A percentile compares a stretch with the other conserved stretches of the same genome.
These are phyloP conservation scores for Triticum turgidum DNA, from an alignment of 176 grass and related monocot species.

Conservation along the genomic window DNA sequence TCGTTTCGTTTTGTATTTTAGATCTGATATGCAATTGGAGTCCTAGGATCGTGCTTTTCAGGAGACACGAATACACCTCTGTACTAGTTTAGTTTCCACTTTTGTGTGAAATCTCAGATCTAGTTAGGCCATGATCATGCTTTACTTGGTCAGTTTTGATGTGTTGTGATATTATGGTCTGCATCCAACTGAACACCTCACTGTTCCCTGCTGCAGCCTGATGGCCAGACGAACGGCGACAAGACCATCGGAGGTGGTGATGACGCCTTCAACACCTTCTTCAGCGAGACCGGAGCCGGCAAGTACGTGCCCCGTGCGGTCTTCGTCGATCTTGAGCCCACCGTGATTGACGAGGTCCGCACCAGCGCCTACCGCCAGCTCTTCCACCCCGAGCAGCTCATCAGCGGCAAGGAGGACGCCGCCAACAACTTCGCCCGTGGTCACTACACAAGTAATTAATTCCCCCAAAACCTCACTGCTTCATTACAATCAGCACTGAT, in stretches of 20 bases:
- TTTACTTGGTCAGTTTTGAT: neutral
- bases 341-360: constrained; percentile 83
- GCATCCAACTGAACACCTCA: neutral
- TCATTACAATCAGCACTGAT: neutral
- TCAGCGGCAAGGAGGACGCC: constrained; percentile 74
- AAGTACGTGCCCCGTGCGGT: constrained; percentile 81
- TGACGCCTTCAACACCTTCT: constrained; percentile 82
- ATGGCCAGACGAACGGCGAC: constrained; percentile 73
- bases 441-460: constrained; percentile 79
- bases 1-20: neutral
- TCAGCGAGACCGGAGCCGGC: constrained; percentile 71
- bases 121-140: neutral
- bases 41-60: neutral
- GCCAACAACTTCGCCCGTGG: constrained; percentile 79
- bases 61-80: neutral
- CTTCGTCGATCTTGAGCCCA: constrained; percentile 79
- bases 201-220: constrained; percentile 40
- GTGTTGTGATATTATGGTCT: neutral
- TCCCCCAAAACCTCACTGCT: neutral
- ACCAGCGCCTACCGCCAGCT: constrained; percentile 69
- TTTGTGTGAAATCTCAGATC: neutral
- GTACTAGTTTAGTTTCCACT: neutral
- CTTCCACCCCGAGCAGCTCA: constrained; percentile 76
- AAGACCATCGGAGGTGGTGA: constrained; percentile 60
- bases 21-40: neutral